Base-by-base conservation (phyloP, 2,329 filamentous ascomycete genomes). In the Septoria linicola region DNA sequence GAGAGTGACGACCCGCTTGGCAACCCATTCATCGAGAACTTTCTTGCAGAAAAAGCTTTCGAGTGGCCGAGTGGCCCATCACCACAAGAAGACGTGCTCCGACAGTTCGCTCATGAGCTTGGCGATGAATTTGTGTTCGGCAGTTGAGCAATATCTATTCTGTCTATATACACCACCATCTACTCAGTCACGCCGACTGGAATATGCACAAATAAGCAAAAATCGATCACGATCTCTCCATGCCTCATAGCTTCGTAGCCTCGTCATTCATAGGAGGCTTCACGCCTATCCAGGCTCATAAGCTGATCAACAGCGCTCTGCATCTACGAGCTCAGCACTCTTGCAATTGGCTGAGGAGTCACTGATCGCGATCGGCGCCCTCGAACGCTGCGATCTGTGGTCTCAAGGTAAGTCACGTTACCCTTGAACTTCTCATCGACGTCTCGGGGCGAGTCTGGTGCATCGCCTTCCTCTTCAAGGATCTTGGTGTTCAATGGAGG, bases 21-120 rank as follows among this genome's bases (percentile, higher is more conserved):
- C 16, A 59, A 61, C 41, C 54, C 54, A 13, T 56, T 61, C 36
- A 59, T 61, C 17, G 53, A 57, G 17, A 59, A 46, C 37, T 59
- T 61, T 27, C 39, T 61, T 25, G 57, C 55, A 19, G 59, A 55
- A 25, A 59, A 57, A 23, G 53, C 53, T 7, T 59, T 59, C 32
- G 46, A 54, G 30, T 58, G 55, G 55, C 44, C 53, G 23, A 54
- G 53, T 17, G 55, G 53, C n/a, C 44, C 49, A 14, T 56, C 50
- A 7, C 56, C 50, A 8, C 41, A 56, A 14, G 49, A 56, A 45
- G 53, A 59, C 21, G 42, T 49, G 14, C 37, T 59, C 7, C 25
- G 51, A 27, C 53, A 59, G 27, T 56, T 59, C 41, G 53, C 50
- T n/a, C 41, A 56, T 32, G 56, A 59, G 44, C 50, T 59, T 21